Conservation (phyloP, 2,329 filamentous ascomycete species). For the Beauveria asiatica region DNA sequence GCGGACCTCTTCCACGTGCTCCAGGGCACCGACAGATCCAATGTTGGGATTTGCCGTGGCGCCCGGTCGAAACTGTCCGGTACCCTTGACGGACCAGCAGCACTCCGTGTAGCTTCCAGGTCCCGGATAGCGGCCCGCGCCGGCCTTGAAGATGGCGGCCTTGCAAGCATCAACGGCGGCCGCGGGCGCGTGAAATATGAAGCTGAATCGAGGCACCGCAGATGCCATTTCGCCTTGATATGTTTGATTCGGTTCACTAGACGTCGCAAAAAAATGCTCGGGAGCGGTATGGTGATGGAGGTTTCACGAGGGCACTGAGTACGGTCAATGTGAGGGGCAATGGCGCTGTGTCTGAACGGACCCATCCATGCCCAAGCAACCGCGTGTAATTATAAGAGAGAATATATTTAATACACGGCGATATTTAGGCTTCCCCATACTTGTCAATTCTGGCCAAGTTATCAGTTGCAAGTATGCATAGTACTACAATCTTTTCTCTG, state of each 20-base stretch:
- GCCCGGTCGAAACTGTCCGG: slow-evolving; percentile 58
- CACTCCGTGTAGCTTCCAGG: slow-evolving; percentile 47
- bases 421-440: too few relatives aligned
- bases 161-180: slow-evolving; percentile 41
- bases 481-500: too few relatives aligned
- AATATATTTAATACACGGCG: too few relatives aligned
- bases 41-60: slow-evolving; percentile 54
- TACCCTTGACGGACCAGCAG: slow-evolving; percentile 44
- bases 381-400: too few relatives aligned
- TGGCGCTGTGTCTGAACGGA: background rate
- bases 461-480: background rate
- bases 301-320: background rate
- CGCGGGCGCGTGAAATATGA: slow-evolving; percentile 44
- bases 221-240: background rate
- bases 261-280: background rate
- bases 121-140: slow-evolving; percentile 44
- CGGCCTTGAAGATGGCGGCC: slow-evolving; percentile 46
- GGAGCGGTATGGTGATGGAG: too few relatives aligned
- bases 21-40: slow-evolving; percentile 47
- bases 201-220: slow-evolving; percentile 19
- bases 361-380: background rate
- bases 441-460: too few relatives aligned
- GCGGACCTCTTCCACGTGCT: slow-evolving; percentile 50
- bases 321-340: background rate
- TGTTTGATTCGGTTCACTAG: background rate